A percentile compares a stretch with the other conserved stretches of the same genome.
These are phyloP conservation scores for Heterobasidion parviporum DNA, from an alignment of 1,284 basidiomycete species.

Conservation along the genomic window DNA sequence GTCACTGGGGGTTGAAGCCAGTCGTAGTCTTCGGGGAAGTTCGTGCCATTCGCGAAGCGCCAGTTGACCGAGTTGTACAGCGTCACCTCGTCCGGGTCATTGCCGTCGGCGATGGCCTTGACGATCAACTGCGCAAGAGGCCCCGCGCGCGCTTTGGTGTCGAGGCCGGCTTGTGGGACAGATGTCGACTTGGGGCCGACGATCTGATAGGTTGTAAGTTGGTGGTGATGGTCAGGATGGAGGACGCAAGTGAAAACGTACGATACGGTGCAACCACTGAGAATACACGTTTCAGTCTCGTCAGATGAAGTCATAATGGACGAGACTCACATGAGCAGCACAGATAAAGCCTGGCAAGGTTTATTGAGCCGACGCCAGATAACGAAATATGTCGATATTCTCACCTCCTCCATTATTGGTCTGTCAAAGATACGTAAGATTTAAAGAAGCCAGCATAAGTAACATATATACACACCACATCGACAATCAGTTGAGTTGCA, in stretches of 20 bases:
- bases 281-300: background rate
- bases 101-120: conserved; percentile 31
- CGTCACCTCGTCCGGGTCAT: conserved; percentile 36
- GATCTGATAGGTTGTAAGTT: conserved; percentile 26
- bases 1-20: conserved; percentile 38
- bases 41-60: conserved; percentile 39
- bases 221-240: background rate
- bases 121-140: conserved; percentile 44
- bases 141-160: conserved; percentile 42
- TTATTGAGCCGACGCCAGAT: background rate
- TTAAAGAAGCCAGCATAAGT: background rate
- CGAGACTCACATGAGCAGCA: conserved; percentile 41
- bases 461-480: conserved; percentile 31
- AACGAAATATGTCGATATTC: background rate
- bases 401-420: conserved; percentile 2
- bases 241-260: conserved; percentile 28
- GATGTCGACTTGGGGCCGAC: conserved; percentile 44
- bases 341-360: conserved; percentile 43
- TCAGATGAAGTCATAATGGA: background rate
- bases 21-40: conserved; percentile 31
- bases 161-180: conserved; percentile 48
- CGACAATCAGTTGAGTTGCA: conserved; percentile 46
- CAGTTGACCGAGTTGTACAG: conserved; percentile 45
- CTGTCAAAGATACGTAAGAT: background rate
- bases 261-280: conserved; percentile 57